Evolutionary conservation across 352 stramenopile genomes (phyloP), one percentile per base, ranked within the genome.

Genomic region (Phytophthora crassamura): DNA sequence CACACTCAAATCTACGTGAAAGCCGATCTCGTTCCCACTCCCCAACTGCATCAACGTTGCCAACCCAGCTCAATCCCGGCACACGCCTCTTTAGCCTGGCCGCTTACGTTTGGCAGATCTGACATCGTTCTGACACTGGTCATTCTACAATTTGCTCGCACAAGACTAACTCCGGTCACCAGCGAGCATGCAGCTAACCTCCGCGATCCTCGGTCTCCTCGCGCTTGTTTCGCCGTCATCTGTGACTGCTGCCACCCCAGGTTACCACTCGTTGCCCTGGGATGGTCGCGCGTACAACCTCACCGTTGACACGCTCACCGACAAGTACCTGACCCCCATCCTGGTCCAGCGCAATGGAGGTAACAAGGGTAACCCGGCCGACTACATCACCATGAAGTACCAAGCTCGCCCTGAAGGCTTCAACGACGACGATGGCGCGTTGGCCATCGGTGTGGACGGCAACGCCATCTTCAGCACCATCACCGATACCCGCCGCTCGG

Each of bases 341-440:
- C 49, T 86, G 46, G 84, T 59, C 56, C 60, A 72, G 59, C 77
- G 72, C 53, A 59, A 82, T 41, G 49, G 58, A 22, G 52, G 49
- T n/a, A 59, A 51, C 50, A 61, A 46, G 1, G 69, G 51, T 33
- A 59, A 84, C 53, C 63, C 55, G 1, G 69, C 72, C 20, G 57
- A 86, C 66, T 86, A 78, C 53, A 58, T 86, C 28, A 66, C 75
- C 7, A 40, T 86, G 6, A 22, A 68, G 34, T 63, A 54, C 5
- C 67, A 65, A n/a, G 65, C 55, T 47, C 77, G 77, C 43, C 69
- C 65, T 10, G 66, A 71, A 18, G 65, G 69, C 30, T 84, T 65
- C 67, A 86, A 86, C 52, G 60, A 65, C 53, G 78, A 88, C 60
- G 80, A 67, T 50, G 78, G 76, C 18, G 78, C 78, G 20, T 71